Conservation (phyloP, 2,329 filamentous ascomycete species). For the Graphiopsis chlorocephala region DNA sequence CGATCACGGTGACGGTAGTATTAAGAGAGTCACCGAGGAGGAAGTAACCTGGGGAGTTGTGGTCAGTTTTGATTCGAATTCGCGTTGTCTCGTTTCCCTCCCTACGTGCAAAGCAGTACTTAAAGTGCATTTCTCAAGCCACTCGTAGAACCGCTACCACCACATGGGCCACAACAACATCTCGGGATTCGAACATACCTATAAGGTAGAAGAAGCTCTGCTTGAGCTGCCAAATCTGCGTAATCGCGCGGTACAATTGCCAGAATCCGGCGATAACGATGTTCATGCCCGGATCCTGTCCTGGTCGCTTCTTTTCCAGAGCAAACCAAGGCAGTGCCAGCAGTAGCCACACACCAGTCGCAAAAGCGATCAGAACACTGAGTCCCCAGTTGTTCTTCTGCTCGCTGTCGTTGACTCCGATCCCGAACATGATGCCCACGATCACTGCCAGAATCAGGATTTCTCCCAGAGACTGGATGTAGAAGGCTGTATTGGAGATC, state of each 20-base stretch:
- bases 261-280: slow-evolving; percentile 60
- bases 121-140: neutral
- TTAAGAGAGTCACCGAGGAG: slow-evolving; percentile 68
- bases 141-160: neutral
- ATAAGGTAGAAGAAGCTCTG: slow-evolving; percentile 65
- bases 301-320: slow-evolving; percentile 62
- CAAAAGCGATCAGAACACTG: slow-evolving; percentile 64
- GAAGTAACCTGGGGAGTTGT: slow-evolving; percentile 52
- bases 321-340: slow-evolving; percentile 66
- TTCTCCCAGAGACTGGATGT: slow-evolving; percentile 61
- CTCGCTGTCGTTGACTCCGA: slow-evolving; percentile 58
- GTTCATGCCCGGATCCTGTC: slow-evolving; percentile 51
- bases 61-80: neutral
- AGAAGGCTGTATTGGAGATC: slow-evolving; percentile 63
- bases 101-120: neutral
- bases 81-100: neutral
- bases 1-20: slow-evolving; percentile 67
- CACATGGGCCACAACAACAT: neutral
- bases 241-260: slow-evolving; percentile 58
- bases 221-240: slow-evolving; percentile 62
- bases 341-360: slow-evolving; percentile 61
- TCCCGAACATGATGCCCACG: slow-evolving; percentile 61
- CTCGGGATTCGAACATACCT: slow-evolving; percentile 38
- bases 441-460: slow-evolving; percentile 63
- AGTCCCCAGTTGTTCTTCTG: slow-evolving; percentile 66